phyloP scores from a whole-genome alignment of 345 rosid genomes.

The Camelina hispida region DNA sequence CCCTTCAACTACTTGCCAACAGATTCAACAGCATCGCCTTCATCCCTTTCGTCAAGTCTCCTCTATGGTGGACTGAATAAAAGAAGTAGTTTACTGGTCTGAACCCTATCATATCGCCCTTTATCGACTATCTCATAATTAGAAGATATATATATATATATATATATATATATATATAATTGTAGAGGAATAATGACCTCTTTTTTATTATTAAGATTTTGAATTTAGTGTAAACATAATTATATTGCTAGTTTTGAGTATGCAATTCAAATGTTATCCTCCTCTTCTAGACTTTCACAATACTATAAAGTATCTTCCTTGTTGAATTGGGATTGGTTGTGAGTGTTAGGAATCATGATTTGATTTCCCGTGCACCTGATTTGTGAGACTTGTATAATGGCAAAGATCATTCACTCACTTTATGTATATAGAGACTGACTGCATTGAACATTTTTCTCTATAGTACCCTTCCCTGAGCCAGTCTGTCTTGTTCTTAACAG shows the following conservation, averaged over 20 bases:
- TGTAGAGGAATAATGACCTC: neutral
- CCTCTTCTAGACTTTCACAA: conserved; percentile 11
- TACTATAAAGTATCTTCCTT: conserved; percentile 11
- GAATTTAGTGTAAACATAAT: neutral
- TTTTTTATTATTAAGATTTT: neutral
- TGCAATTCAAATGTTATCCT: neutral
- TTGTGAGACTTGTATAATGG: conserved; percentile 1
- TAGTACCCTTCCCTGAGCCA: conserved; percentile 18
- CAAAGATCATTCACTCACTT: conserved; percentile 15
- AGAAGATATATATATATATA: neutral
- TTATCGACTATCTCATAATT: neutral
- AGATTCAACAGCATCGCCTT: neutral
- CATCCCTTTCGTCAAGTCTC: conserved; percentile 1
- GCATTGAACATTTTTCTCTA: neutral
- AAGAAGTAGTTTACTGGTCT: conserved; percentile 19
- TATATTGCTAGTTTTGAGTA: conserved; percentile 16
- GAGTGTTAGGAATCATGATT: conserved; percentile 19
- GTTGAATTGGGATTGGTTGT: conserved; percentile 2
- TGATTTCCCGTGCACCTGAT: neutral
- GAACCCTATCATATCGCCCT: conserved; percentile 15
- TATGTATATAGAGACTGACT: neutral
- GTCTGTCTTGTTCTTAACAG: conserved; percentile 50
- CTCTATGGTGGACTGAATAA: conserved; percentile 9
- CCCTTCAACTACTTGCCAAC: neutral
- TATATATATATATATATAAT: neutral